Conservation (phyloP, 1,284 basidiomycete species). For the Phellopilus nigrolimitatus region DNA sequence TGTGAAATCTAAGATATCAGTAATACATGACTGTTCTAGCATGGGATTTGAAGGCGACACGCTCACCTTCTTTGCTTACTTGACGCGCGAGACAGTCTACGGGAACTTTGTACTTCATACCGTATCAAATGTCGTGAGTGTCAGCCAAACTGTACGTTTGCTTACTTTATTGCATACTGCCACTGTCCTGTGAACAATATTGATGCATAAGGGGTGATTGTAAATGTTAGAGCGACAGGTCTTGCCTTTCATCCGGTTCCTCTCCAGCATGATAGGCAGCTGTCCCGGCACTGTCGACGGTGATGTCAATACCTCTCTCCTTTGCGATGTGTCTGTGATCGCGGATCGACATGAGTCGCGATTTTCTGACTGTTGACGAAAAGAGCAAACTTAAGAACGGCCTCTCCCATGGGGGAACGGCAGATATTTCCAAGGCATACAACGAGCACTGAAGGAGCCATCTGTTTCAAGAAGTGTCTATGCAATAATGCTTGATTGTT, state of each 20-base stretch:
- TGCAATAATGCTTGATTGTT: no score
- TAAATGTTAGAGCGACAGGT: no score
- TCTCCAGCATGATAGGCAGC: constrained; percentile 68
- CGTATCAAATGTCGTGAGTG: no score
- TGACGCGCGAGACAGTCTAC: constrained; percentile 59
- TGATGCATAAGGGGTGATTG: not conserved
- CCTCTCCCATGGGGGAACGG: constrained; percentile 78
- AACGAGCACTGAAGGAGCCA: constrained; percentile 46
- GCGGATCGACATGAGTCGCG: not conserved
- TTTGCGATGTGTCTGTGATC: constrained; percentile 42
- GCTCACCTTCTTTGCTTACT: constrained; percentile 34
- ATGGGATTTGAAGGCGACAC: not conserved
- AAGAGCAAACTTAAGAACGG: constrained; percentile 45
- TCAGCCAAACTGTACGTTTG: not conserved
- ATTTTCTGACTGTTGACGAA: not conserved
- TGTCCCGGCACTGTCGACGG: constrained; percentile 71
- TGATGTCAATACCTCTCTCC: constrained; percentile 57
- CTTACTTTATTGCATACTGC: constrained; percentile 57
- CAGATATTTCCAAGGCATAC: constrained; percentile 79
- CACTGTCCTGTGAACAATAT: constrained; percentile 42
- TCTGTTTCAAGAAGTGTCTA: not conserved
- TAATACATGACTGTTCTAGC: not conserved
- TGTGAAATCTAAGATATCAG: constrained; percentile 46
- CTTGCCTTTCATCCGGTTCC: constrained; percentile 61
- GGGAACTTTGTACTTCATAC: constrained; percentile 60